Evolutionary conservation across 371 early-diverging fungal genomes (phyloP).

Genomic region (Mucor plumbeus): DNA sequence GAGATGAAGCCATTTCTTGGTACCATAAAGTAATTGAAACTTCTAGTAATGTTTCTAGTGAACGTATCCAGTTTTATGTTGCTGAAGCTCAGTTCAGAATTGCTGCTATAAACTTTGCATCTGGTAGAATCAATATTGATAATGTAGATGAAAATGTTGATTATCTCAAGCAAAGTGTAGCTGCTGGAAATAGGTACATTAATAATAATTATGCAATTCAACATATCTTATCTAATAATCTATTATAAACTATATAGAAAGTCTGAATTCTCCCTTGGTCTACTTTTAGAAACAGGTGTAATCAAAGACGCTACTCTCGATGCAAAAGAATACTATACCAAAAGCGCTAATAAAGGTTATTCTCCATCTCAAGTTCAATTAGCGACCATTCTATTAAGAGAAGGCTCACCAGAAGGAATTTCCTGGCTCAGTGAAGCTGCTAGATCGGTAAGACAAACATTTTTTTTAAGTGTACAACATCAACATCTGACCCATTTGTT

Average conservation of each 20-base stretch:
- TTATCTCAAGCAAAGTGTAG: conserved; percentile 23
- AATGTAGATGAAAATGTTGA: conserved; percentile 56
- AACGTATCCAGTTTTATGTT: conserved; percentile 12
- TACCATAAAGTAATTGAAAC: conserved; percentile 58
- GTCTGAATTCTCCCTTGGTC: conserved; percentile 23
- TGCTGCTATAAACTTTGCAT: conserved; percentile 29
- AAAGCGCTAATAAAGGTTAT: conserved; percentile 50
- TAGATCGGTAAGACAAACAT: conserved; percentile 34
- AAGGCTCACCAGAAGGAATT: conserved; percentile 37
- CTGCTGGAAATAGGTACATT: conserved; percentile 27
- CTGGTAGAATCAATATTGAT: conserved; percentile 36
- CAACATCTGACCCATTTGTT: conserved; percentile 13
- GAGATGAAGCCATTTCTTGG: conserved; percentile 62
- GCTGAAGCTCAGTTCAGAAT: conserved; percentile 66
- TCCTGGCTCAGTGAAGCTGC: conserved; percentile 47
- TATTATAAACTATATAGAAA: conserved; percentile 15
- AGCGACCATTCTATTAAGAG: conserved; percentile 34
- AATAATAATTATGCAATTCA: neutral
- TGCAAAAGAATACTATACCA: conserved; percentile 35
- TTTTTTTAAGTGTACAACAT: neutral
- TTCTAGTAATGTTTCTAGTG: conserved; percentile 23
- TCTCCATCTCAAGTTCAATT: conserved; percentile 48
- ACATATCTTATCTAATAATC: neutral
- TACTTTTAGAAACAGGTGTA: conserved; percentile 28
- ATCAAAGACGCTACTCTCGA: conserved; percentile 31